Evolutionary conservation across 139 green algal species (phyloP).

Genomic region (Raphidocelis subcapitata): DNA sequence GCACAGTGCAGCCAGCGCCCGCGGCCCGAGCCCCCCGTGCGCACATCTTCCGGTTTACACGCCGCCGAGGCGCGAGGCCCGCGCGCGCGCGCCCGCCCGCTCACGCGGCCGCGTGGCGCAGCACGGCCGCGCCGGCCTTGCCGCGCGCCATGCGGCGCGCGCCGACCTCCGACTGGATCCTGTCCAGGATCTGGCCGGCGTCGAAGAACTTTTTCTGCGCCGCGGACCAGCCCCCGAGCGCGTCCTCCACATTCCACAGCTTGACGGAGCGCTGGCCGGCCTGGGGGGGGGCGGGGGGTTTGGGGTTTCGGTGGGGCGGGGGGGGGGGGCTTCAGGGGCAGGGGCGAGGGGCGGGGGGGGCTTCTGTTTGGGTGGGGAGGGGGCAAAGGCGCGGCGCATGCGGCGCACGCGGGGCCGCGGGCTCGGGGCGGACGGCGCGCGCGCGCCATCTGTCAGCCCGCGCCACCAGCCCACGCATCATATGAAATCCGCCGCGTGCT

Average conservation of each 20-base stretch:
- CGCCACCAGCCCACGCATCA: too few species aligned
- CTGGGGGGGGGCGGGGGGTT: neutral
- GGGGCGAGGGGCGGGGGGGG: too few species aligned
- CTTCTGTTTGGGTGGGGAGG: too few species aligned
- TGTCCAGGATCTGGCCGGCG: slow-evolving; percentile 58
- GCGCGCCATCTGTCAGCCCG: too few species aligned
- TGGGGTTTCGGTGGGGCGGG: too few species aligned
- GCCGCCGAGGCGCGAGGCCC: neutral
- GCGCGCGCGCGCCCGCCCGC: neutral
- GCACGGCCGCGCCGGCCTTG: neutral
- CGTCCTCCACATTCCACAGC: slow-evolving; percentile 72
- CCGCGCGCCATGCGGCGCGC: slow-evolving; percentile 31
- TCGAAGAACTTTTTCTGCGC: slow-evolving; percentile 72
- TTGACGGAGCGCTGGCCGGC: slow-evolving; percentile 22
- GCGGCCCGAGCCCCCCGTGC: neutral
- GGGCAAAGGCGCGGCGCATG: too few species aligned
- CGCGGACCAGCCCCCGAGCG: slow-evolving; percentile 64
- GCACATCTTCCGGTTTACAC: neutral
- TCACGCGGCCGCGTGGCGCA: neutral
- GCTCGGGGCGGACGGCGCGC: too few species aligned
- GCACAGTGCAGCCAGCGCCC: neutral
- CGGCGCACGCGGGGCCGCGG: too few species aligned
- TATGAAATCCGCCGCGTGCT: too few species aligned
- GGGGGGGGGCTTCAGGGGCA: too few species aligned
- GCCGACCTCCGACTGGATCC: slow-evolving; percentile 62